Percentiles rank a stretch among this genome's conserved stretches.
phyloP scores from a whole-genome alignment of 2,329 filamentous ascomycete genomes.

The Pochonia chlamydosporia region DNA sequence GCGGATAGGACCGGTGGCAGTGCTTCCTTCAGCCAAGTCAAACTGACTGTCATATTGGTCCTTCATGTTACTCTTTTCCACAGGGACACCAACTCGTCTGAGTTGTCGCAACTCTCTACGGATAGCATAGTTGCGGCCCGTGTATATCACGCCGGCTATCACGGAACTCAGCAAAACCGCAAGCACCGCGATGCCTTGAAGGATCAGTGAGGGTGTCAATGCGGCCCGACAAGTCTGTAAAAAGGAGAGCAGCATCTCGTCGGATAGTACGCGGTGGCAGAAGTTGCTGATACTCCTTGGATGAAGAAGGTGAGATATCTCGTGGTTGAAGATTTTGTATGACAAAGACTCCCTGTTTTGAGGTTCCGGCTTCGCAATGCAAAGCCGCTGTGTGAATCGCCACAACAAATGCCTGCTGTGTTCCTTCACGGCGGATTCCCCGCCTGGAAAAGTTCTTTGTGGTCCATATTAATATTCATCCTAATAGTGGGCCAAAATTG shows the following conservation, averaged over 20 bases:
- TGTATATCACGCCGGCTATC: background rate
- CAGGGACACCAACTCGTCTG: constrained; percentile 12
- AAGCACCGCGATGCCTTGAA: background rate
- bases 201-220: background rate
- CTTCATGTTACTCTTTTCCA: constrained; percentile 16
- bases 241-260: background rate
- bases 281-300: too few species aligned
- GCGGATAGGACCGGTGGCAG: constrained; percentile 8
- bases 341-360: too few species aligned
- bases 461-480: too few species aligned
- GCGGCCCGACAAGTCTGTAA: background rate
- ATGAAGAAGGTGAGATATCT: too few species aligned
- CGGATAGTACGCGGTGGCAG: too few species aligned
- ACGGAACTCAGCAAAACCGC: background rate
- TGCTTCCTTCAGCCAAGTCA: constrained; percentile 4
- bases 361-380: too few species aligned
- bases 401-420: too few species aligned
- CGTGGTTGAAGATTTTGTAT: too few species aligned
- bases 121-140: background rate
- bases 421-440: too few species aligned
- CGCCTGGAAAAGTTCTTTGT: too few species aligned
- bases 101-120: constrained; percentile 11
- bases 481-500: too few species aligned
- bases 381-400: too few species aligned
- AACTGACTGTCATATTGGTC: constrained; percentile 17